These are phyloP conservation scores for Telopea speciosissima DNA, from an alignment of 177 flowering plant species.

Conservation along the genomic window DNA sequence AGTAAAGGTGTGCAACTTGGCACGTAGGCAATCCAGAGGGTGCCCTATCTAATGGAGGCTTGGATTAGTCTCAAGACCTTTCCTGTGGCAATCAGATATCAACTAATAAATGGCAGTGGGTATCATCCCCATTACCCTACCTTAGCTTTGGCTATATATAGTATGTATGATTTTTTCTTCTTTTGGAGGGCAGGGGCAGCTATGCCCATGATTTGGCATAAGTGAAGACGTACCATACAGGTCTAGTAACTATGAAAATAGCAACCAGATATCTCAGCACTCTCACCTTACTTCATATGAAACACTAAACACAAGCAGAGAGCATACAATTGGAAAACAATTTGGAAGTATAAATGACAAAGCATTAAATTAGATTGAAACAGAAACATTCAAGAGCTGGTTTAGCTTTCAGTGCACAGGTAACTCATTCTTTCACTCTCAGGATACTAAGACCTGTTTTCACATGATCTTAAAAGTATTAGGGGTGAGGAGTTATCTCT, in stretches of 20 bases:
- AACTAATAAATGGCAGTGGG: too few species aligned
- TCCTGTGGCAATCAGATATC: too few species aligned
- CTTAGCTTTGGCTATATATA: too few species aligned
- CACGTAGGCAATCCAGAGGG: too few species aligned
- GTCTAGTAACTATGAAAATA: not conserved
- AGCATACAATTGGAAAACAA: not conserved
- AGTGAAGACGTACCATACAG: not conserved
- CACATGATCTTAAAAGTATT: not conserved
- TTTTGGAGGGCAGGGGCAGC: not conserved
- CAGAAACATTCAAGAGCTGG: not conserved
- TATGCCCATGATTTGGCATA: not conserved
- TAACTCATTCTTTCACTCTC: not conserved
- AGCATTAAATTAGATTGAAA: not conserved
- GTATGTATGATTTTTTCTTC: too few species aligned
- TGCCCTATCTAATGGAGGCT: too few species aligned
- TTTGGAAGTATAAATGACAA: not conserved
- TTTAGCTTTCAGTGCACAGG: not conserved
- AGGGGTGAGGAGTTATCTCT: not conserved
- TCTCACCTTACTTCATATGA: not conserved
- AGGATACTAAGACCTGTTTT: not conserved
- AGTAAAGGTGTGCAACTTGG: too few species aligned
- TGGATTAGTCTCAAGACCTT: too few species aligned
- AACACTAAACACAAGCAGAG: not conserved
- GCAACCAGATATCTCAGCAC: not conserved
- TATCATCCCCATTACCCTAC: too few species aligned